phyloP scores from a whole-genome alignment of 768 basidiomycete species.

The Lenzites betulinus region DNA sequence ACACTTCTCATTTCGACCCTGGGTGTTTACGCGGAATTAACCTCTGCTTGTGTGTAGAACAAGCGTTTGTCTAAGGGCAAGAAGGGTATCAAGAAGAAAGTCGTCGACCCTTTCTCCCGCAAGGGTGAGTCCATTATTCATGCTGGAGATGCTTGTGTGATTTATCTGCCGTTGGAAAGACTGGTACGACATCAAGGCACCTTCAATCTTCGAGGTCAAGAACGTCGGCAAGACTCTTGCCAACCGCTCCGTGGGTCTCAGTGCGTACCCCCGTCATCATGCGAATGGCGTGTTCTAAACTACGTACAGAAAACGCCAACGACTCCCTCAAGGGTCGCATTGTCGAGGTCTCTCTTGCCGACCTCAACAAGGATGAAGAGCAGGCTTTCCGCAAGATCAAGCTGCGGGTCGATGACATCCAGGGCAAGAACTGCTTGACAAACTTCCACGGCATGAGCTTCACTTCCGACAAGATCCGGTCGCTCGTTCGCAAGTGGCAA shows the following conservation, averaged over 20 bases:
- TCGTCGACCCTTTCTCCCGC: constrained; percentile 99
- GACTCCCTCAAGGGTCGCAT: constrained; percentile 98
- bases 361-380: constrained; percentile 99
- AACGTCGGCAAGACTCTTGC: constrained; percentile 98
- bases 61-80: constrained; percentile 98
- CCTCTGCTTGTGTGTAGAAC: constrained; percentile 56
- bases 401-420: constrained; percentile 93
- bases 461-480: constrained; percentile 99
- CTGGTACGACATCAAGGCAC: constrained; percentile 99
- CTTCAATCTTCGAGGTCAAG: constrained; percentile 94
- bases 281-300: constrained; percentile 17
- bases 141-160: background rate
- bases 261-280: constrained; percentile 53
- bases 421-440: constrained; percentile 99
- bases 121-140: constrained; percentile 66
- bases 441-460: constrained; percentile 99
- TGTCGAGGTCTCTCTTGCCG: constrained; percentile 93
- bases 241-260: constrained; percentile 97
- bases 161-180: constrained; percentile 47
- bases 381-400: constrained; percentile 99
- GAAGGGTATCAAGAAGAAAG: constrained; percentile 99
- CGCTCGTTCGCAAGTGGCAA: constrained; percentile 99
- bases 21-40: background rate
- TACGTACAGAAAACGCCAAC: constrained; percentile 85
- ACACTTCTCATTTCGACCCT: background rate